These are phyloP conservation scores for Adansonia madagascariensis DNA, from an alignment of 441 rosid species.

Conservation along the genomic window DNA sequence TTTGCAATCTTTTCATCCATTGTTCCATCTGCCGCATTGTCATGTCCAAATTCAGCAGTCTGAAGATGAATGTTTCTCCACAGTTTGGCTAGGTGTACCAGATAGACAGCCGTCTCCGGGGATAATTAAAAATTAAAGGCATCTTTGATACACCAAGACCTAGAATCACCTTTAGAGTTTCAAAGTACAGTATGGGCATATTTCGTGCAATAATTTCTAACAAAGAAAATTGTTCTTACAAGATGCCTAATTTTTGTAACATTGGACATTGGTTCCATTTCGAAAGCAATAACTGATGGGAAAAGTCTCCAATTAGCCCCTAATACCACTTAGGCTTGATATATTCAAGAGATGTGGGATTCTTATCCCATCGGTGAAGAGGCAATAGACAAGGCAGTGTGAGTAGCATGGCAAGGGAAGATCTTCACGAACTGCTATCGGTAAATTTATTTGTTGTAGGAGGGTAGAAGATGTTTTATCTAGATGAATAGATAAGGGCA, in stretches of 20 bases:
- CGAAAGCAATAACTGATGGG: not conserved
- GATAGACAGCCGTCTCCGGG: not conserved
- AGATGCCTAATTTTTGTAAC: not conserved
- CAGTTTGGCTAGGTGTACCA: not conserved
- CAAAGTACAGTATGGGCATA: not conserved
- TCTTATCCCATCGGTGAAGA: not conserved
- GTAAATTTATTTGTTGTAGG: slow-evolving; percentile 6
- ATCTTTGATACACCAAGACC: not conserved
- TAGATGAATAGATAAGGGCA: not conserved
- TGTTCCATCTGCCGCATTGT: not conserved
- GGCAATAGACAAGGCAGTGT: not conserved
- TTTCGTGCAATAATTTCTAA: not conserved
- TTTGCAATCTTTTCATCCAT: slow-evolving; percentile 1
- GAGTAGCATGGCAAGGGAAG: not conserved
- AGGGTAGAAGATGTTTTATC: not conserved
- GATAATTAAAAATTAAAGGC: not conserved
- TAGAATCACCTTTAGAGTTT: slow-evolving; percentile 9
- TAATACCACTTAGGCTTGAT: not conserved
- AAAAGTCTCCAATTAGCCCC: not conserved
- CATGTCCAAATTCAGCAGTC: slow-evolving; percentile 1
- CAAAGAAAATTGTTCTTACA: not conserved
- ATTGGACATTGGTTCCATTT: not conserved
- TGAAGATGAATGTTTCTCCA: not conserved
- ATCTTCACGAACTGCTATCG: not conserved
- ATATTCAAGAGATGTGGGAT: not conserved